A percentile compares a stretch with the other conserved stretches of the same genome.
Evolutionary conservation across 352 stramenopile species (phyloP).

Genomic region (Phytophthora megakarya): DNA sequence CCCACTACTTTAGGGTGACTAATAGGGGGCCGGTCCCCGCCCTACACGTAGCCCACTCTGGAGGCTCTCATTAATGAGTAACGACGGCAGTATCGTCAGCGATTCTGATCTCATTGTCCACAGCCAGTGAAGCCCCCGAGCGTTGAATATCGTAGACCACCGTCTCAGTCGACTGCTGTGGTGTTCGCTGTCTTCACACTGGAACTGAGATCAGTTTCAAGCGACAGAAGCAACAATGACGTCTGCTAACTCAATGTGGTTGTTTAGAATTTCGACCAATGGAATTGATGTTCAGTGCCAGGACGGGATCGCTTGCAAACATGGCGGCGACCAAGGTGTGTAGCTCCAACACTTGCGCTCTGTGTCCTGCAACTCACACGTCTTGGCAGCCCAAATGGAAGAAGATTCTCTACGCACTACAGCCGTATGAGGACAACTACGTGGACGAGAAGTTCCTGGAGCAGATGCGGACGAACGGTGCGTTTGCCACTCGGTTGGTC

Average conservation of each 20-base stretch:
- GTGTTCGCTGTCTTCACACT: no score
- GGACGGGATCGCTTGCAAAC: background rate
- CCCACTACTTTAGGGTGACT: constrained; percentile 55
- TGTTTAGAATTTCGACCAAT: constrained; percentile 21
- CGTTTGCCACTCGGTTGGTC: background rate
- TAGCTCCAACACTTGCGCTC: background rate
- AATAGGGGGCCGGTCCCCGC: constrained; percentile 59
- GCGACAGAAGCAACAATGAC: no score
- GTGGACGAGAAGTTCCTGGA: constrained; percentile 90
- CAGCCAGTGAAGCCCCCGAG: background rate
- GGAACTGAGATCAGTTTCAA: no score
- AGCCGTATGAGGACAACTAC: constrained; percentile 92
- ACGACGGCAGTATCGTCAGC: background rate
- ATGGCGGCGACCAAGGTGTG: constrained; percentile 30
- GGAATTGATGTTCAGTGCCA: background rate
- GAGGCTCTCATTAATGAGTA: no score
- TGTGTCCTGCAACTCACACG: background rate
- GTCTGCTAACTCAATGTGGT: no score
- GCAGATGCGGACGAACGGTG: constrained; percentile 91
- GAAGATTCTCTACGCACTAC: constrained; percentile 88
- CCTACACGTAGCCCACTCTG: constrained; percentile 7
- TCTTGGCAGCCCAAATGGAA: constrained; percentile 55
- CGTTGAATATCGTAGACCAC: background rate
- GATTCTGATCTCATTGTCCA: background rate
- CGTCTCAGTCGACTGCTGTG: no score